A percentile compares a stretch with the other conserved stretches of the same genome.
Evolutionary conservation across 1,139 yeast species (phyloP).

Genomic region (Williopsis jadinii): DNA sequence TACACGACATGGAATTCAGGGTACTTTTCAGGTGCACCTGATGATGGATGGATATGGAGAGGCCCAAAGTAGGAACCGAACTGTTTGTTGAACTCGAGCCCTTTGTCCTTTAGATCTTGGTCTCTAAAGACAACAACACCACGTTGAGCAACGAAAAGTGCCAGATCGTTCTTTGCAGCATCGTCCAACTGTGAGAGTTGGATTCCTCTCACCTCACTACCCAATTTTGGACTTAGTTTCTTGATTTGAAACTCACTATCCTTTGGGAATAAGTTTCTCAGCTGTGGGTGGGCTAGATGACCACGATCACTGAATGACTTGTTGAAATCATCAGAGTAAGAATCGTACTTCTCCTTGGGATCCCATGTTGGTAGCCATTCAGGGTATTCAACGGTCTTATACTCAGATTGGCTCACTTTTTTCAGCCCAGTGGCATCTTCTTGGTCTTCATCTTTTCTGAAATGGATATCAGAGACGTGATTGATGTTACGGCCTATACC

Average conservation of each 20-base stretch:
- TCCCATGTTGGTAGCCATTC: conserved; percentile 6
- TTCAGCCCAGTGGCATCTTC: conserved; percentile 1
- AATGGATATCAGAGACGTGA: no score
- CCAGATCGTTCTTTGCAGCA: conserved; percentile 24
- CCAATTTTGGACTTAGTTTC: conserved; percentile 5
- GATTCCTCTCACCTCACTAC: conserved; percentile 32
- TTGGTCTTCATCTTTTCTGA: no score
- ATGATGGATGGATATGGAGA: conserved; percentile 54
- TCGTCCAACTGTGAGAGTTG: conserved; percentile 3
- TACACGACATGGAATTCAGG: conserved; percentile 47
- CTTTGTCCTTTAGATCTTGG: conserved; percentile 40
- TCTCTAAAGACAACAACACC: conserved; percentile 41
- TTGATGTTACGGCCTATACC: no score
- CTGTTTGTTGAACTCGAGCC: conserved; percentile 27
- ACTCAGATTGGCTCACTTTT: background rate
- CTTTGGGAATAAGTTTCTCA: conserved; percentile 1
- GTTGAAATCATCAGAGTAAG: background rate
- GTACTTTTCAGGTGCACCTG: conserved; percentile 43
- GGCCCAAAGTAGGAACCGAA: conserved; percentile 52
- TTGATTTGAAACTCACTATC: background rate
- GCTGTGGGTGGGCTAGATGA: conserved; percentile 1
- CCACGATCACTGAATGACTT: conserved; percentile 1
- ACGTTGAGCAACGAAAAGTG: conserved; percentile 41
- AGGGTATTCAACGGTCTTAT: conserved; percentile 1
- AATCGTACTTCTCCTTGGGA: background rate